These are phyloP conservation scores for Suillus subaureus DNA, from an alignment of 768 basidiomycete species.

Conservation along the genomic window DNA sequence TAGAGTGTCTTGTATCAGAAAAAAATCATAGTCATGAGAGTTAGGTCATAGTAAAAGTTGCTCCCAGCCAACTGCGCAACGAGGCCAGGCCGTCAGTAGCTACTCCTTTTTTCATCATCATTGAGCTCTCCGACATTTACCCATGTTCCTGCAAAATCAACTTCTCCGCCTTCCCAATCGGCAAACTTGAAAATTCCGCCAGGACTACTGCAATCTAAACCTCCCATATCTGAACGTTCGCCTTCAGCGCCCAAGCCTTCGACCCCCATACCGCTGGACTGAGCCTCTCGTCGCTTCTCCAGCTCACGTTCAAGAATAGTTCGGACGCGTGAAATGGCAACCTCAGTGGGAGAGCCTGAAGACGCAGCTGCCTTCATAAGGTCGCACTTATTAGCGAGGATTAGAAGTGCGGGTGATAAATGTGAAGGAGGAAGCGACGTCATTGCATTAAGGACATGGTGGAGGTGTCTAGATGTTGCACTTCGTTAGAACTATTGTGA, in stretches of 20 bases:
- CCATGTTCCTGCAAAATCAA: slow-evolving; percentile 65
- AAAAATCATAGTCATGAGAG: slow-evolving; percentile 28
- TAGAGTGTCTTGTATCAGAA: slow-evolving; percentile 14
- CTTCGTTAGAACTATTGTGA: slow-evolving; percentile 7
- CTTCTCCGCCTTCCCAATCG: slow-evolving; percentile 86
- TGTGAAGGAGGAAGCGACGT: slow-evolving; percentile 75
- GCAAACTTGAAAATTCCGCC: slow-evolving; percentile 68
- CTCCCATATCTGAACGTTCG: slow-evolving; percentile 65
- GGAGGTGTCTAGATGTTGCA: slow-evolving; percentile 59
- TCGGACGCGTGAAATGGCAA: slow-evolving; percentile 71
- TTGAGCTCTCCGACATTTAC: slow-evolving; percentile 37
- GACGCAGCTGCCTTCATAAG: slow-evolving; percentile 53
- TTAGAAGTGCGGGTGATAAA: slow-evolving; percentile 56
- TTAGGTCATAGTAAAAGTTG: slow-evolving; percentile 36
- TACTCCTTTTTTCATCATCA: slow-evolving; percentile 40
- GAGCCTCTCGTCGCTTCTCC: slow-evolving; percentile 70
- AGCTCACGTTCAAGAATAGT: slow-evolving; percentile 83
- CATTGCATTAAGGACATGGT: slow-evolving; percentile 67
- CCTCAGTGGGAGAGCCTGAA: slow-evolving; percentile 37
- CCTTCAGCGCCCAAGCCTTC: slow-evolving; percentile 77
- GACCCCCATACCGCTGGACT: slow-evolving; percentile 65
- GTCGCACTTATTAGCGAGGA: slow-evolving; percentile 80
- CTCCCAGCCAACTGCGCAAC: slow-evolving; percentile 52
- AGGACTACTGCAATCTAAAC: slow-evolving; percentile 66
- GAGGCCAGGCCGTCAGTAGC: slow-evolving; percentile 41